Conservation (phyloP, 2,329 filamentous ascomycete genomes). For the Penicillium sp. region DNA sequence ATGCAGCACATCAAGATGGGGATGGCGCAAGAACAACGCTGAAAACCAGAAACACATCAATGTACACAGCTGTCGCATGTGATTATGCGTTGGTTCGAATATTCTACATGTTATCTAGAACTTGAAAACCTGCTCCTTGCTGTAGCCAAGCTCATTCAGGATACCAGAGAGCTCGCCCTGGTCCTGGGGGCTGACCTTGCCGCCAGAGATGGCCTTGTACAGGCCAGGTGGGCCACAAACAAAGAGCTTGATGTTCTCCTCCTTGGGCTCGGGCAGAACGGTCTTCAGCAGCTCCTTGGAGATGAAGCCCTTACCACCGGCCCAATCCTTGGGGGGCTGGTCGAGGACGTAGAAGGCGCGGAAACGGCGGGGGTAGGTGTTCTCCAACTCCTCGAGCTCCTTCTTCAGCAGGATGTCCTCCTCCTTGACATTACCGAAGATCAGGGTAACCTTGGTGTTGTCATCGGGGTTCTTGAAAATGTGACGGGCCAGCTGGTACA, state of each 20-base stretch:
- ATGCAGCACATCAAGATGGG: neutral
- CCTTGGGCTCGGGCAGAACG: slow-evolving; percentile 88
- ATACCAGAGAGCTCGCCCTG: slow-evolving; percentile 85
- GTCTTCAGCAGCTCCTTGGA: slow-evolving; percentile 92
- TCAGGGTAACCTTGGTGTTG: slow-evolving; percentile 94
- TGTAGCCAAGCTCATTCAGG: slow-evolving; percentile 81
- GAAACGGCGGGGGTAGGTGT: slow-evolving; percentile 94
- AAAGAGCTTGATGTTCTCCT: slow-evolving; percentile 91
- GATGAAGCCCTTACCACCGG: slow-evolving; percentile 75
- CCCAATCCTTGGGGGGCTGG: slow-evolving; percentile 77
- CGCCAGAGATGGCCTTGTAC: slow-evolving; percentile 89
- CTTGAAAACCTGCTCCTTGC: slow-evolving; percentile 92
- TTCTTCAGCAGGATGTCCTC: slow-evolving; percentile 88
- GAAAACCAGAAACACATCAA: slow-evolving; percentile 15
- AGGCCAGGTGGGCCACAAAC: slow-evolving; percentile 90
- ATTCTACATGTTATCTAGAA: slow-evolving; percentile 58
- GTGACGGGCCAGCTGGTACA: slow-evolving; percentile 89
- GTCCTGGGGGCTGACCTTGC: slow-evolving; percentile 88
- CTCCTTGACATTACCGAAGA: slow-evolving; percentile 88
- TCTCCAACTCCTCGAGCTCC: slow-evolving; percentile 84
- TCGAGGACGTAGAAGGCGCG: slow-evolving; percentile 91
- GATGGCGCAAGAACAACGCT: slow-evolving; percentile 6
- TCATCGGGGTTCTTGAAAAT: slow-evolving; percentile 97
- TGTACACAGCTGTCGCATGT: slow-evolving; percentile 10
- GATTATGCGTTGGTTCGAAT: slow-evolving; percentile 2